Evolutionary conservation across 2,329 filamentous ascomycete genomes (phyloP).

Genomic region (Zalaria obscura): DNA sequence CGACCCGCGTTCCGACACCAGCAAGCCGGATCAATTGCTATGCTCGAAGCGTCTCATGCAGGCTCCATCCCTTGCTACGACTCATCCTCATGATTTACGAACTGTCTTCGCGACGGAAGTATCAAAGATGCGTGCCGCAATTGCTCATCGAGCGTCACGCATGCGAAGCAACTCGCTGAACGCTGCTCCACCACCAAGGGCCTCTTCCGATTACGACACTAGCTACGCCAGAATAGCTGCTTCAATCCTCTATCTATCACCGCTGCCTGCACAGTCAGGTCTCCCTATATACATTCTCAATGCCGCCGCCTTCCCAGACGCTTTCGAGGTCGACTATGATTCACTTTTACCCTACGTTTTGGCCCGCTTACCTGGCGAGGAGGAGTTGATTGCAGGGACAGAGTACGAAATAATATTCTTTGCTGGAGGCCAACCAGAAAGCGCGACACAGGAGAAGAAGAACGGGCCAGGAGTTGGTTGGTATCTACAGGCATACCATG

Average conservation of each 20-base stretch:
- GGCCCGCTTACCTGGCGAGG: constrained; percentile 38
- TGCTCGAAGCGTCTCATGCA: too few species aligned
- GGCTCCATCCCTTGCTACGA: too few species aligned
- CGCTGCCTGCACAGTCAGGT: constrained; percentile 33
- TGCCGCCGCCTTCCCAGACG: constrained; percentile 41
- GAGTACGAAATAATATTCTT: constrained; percentile 45
- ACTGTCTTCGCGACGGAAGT: too few species aligned
- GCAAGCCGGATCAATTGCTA: too few species aligned
- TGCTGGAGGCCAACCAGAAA: constrained; percentile 36
- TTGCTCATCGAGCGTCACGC: constrained; percentile 8
- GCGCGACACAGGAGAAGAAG: constrained; percentile 29
- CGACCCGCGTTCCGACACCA: too few species aligned
- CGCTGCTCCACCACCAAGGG: constrained; percentile 30
- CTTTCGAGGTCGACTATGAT: constrained; percentile 40
- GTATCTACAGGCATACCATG: constrained; percentile 43
- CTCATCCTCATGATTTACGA: too few species aligned
- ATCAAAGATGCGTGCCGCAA: constrained; percentile 6
- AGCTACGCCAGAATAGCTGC: constrained; percentile 34
- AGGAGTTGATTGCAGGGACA: constrained; percentile 37
- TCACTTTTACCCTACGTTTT: constrained; percentile 40
- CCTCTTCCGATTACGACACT: constrained; percentile 32
- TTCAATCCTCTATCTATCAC: constrained; percentile 40
- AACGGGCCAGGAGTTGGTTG: constrained; percentile 38
- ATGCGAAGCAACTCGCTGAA: constrained; percentile 28
- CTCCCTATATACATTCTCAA: constrained; percentile 41